Conservation (phyloP, 176 grass and related monocot species). For the Triticum monococcum region DNA sequence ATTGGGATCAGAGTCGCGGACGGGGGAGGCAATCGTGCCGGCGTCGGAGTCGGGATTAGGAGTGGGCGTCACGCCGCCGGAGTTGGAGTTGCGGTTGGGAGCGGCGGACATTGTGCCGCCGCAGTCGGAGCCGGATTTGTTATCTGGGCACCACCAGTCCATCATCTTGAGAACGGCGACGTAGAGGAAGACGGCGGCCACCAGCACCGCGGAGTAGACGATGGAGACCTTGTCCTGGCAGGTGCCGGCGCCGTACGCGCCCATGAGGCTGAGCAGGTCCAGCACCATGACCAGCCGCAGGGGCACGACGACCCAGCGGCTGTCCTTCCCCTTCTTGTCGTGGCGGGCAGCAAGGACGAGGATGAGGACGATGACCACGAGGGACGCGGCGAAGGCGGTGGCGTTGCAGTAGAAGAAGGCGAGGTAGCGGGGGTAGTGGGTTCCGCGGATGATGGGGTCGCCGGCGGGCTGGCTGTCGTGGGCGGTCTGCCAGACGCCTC, state of each 20-base stretch:
- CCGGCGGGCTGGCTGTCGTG: not conserved
- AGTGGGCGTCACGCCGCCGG: too few species aligned
- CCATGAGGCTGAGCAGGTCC: slow-evolving; percentile 25
- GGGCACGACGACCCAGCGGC: not conserved
- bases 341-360: not conserved
- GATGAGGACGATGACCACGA: slow-evolving; percentile 30
- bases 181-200: not conserved
- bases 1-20: too few species aligned
- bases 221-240: not conserved
- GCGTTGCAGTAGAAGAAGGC: slow-evolving; percentile 34
- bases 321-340: not conserved
- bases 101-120: too few species aligned
- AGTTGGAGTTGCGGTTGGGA: too few species aligned
- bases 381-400: slow-evolving; percentile 14
- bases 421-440: not conserved
- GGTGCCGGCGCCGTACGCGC: not conserved
- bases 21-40: too few species aligned
- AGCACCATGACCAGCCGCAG: not conserved
- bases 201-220: not conserved
- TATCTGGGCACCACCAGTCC: not conserved
- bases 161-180: not conserved
- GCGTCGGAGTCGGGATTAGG: too few species aligned
- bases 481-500: not conserved
- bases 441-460: not conserved
- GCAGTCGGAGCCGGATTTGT: not conserved